These are phyloP conservation scores for Nicotiana sylvestris DNA, from an alignment of 257 asterid species.

Conservation along the genomic window DNA sequence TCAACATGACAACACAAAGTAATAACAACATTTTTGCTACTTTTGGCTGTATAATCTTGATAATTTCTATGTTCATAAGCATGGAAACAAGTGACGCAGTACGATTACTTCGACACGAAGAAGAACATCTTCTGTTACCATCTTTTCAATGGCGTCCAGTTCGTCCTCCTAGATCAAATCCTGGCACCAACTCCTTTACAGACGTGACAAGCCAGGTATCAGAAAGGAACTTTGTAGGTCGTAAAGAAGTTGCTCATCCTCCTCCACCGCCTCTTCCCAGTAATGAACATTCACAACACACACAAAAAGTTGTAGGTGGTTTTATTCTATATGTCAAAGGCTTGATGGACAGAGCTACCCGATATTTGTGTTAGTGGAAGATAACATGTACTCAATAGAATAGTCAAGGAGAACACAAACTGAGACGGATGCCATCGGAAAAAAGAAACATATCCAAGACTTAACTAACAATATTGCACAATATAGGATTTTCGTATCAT, in stretches of 20 bases:
- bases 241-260: neutral
- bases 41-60: neutral
- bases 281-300: neutral
- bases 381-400: too few relatives aligned
- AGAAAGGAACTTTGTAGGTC: neutral
- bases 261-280: neutral
- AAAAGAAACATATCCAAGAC: too few relatives aligned
- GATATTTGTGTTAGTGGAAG: too few relatives aligned
- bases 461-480: too few relatives aligned
- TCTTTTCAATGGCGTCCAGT: neutral
- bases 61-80: neutral
- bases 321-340: too few relatives aligned
- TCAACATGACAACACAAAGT: neutral
- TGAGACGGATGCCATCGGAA: too few relatives aligned
- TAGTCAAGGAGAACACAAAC: too few relatives aligned
- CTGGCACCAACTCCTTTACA: neutral
- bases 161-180: neutral
- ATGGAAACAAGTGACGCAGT: neutral
- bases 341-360: too few relatives aligned
- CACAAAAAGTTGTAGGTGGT: too few relatives aligned
- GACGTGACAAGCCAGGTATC: neutral
- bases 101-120: constrained; percentile 32
- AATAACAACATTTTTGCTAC: neutral
- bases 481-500: too few relatives aligned
- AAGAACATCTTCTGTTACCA: constrained; percentile 1